Conservation (phyloP, 202 grass and related monocot genomes). For the Schoenoplectus triqueter region DNA sequence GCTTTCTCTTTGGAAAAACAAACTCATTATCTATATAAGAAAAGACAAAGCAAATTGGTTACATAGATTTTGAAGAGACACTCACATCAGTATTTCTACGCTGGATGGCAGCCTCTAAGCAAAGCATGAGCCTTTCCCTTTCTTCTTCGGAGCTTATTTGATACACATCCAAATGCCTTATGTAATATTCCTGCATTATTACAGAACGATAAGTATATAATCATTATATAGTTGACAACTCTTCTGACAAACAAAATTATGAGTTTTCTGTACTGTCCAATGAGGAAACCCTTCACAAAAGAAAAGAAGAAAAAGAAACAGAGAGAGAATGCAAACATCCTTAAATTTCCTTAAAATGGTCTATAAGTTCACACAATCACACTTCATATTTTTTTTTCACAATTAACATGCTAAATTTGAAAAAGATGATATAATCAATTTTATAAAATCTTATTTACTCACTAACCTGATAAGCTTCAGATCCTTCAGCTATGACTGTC, state of each 20-base stretch:
- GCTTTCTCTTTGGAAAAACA: not conserved
- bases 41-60: not conserved
- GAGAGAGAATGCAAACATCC: too few species aligned
- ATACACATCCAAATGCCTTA: constrained; percentile 69
- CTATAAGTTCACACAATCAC: too few species aligned
- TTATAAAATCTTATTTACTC: not conserved
- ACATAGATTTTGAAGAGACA: not conserved
- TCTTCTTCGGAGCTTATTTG: constrained; percentile 59
- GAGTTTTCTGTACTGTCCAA: not conserved
- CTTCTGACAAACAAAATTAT: constrained; percentile 1
- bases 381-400: constrained; percentile 6
- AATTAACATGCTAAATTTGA: not conserved
- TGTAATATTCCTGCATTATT: constrained; percentile 84
- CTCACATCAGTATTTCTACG: constrained; percentile 70
- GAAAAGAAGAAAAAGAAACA: too few species aligned
- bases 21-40: too few species aligned
- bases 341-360: too few species aligned
- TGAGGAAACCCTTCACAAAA: not conserved
- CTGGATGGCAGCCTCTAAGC: constrained; percentile 83
- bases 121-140: constrained; percentile 56
- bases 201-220: not conserved
- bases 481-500: constrained; percentile 86
- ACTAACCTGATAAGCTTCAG: constrained; percentile 89
- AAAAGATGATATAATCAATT: not conserved
- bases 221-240: not conserved